These are phyloP conservation scores for Rhodocollybia butyracea DNA, from an alignment of 768 basidiomycete genomes.

Conservation along the genomic window DNA sequence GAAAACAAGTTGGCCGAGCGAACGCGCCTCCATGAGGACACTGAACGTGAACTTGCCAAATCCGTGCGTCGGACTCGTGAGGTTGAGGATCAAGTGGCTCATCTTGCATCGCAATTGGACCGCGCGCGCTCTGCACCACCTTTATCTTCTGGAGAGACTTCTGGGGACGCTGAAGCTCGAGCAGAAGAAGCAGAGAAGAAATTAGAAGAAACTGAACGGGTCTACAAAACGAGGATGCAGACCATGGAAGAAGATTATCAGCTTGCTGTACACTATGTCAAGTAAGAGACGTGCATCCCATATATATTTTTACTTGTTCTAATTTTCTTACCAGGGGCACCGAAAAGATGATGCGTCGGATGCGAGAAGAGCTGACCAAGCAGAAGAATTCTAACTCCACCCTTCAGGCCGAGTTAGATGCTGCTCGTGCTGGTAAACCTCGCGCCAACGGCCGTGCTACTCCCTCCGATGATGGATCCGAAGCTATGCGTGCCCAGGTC, in stretches of 20 bases:
- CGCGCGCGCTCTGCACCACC: slow-evolving; percentile 57
- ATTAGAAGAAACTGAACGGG: slow-evolving; percentile 74
- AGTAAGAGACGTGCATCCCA: slow-evolving; percentile 48
- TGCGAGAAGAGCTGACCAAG: slow-evolving; percentile 93
- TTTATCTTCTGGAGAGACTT: slow-evolving; percentile 39
- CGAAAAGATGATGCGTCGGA: slow-evolving; percentile 95
- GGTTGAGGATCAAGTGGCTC: slow-evolving; percentile 64
- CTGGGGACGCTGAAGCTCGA: slow-evolving; percentile 40
- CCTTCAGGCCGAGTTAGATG: slow-evolving; percentile 84
- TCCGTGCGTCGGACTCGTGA: slow-evolving; percentile 67
- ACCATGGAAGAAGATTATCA: slow-evolving; percentile 96
- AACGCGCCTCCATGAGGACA: slow-evolving; percentile 65
- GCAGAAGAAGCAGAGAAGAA: slow-evolving; percentile 70
- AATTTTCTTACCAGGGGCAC: slow-evolving; percentile 63
- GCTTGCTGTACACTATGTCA: slow-evolving; percentile 95
- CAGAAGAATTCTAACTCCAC: slow-evolving; percentile 79
- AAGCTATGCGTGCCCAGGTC: slow-evolving; percentile 67
- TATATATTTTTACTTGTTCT: slow-evolving; percentile 8
- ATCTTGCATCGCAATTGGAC: slow-evolving; percentile 66
- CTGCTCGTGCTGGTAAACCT: slow-evolving; percentile 56
- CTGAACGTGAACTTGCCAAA: slow-evolving; percentile 73
- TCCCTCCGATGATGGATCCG: slow-evolving; percentile 70
- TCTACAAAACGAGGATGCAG: slow-evolving; percentile 75
- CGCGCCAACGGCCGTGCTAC: slow-evolving; percentile 74
- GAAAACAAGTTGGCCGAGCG: slow-evolving; percentile 77